Evolutionary conservation across 2,329 filamentous ascomycete species (phyloP), one percentile per base, ranked within the genome.

Genomic region (Diaporthe sp.): DNA sequence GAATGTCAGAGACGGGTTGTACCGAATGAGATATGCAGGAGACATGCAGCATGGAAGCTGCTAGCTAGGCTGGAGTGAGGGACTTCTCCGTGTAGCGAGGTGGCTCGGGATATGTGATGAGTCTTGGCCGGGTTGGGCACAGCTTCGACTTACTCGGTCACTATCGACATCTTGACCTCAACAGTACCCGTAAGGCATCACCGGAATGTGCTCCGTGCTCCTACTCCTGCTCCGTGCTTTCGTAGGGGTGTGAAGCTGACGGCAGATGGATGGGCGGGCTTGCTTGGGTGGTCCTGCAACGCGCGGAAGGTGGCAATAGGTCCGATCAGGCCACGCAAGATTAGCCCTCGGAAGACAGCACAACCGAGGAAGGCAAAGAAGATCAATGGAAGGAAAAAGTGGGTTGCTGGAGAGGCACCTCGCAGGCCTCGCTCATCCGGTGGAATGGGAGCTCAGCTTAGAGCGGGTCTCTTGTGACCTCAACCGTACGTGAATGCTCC

Each of bases 71-170:
- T 12, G 34, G 22, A 28, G 49, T 37, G 22, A 39, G 46, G 62
- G 62, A 37, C 13, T 17, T 68, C 28, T 28, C 46, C 13, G 2
- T 25, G 13, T 39, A 19, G 34, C 15, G 49, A 39, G 49, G 10
- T 42, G 49, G 8, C 34, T n/a, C 65, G 65, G 65, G 22, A 22
- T 55, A 53, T 39, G 62, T n/a, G 31, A 51, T 53, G 46, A 53
- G 31, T 28, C 65, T 39, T 25, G 65, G 65, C 34, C 31, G 65
- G 65, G 65, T 28, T 68, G 46, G 65, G 76, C 65, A 53, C 46
- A 53, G n/a, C 62, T 74, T 59, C 15, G 78, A 81, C 83, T 80
- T 82, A 87, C 86, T 87, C 86, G 81, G 84, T 80, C 79, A 87
- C 84, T 79, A 87, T 86, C 73, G 86, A 87, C 86, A 87, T 87